phyloP scores from a whole-genome alignment of 306 rosid genomes.

The Glycine latifolia region DNA sequence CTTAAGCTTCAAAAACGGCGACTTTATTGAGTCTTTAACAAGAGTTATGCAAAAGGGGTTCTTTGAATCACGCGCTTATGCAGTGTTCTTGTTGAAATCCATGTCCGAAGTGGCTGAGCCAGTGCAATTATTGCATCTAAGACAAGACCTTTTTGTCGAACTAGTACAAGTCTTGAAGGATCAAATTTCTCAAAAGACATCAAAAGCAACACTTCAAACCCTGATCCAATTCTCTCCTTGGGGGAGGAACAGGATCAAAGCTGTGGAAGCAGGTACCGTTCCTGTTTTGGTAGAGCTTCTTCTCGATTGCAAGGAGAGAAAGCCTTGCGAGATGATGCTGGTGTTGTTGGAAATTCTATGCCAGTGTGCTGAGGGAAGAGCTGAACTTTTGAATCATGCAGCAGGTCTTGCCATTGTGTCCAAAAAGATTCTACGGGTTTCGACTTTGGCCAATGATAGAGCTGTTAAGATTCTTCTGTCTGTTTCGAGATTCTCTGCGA shows the following conservation, averaged over 20 bases:
- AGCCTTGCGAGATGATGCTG: conserved; percentile 70
- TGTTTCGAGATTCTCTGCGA: conserved; percentile 67
- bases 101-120: conserved; percentile 66
- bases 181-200: conserved; percentile 61
- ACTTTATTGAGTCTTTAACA: conserved; percentile 59
- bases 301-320: conserved; percentile 58
- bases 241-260: conserved; percentile 75
- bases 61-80: conserved; percentile 80
- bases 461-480: conserved; percentile 68
- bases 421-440: conserved; percentile 83
- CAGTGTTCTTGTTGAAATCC: conserved; percentile 70
- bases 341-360: conserved; percentile 63
- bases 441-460: conserved; percentile 66
- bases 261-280: conserved; percentile 72
- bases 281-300: conserved; percentile 67
- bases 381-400: conserved; percentile 69
- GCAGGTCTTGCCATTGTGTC: conserved; percentile 85
- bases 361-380: conserved; percentile 84
- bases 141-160: conserved; percentile 56
- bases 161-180: conserved; percentile 65
- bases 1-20: conserved; percentile 43
- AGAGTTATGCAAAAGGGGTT: conserved; percentile 64
- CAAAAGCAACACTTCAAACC: conserved; percentile 63
- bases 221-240: conserved; percentile 59
- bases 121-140: conserved; percentile 41